These are phyloP conservation scores for Paecilomyces formosus DNA, from an alignment of 2,329 filamentous ascomycete genomes.

Conservation along the genomic window DNA sequence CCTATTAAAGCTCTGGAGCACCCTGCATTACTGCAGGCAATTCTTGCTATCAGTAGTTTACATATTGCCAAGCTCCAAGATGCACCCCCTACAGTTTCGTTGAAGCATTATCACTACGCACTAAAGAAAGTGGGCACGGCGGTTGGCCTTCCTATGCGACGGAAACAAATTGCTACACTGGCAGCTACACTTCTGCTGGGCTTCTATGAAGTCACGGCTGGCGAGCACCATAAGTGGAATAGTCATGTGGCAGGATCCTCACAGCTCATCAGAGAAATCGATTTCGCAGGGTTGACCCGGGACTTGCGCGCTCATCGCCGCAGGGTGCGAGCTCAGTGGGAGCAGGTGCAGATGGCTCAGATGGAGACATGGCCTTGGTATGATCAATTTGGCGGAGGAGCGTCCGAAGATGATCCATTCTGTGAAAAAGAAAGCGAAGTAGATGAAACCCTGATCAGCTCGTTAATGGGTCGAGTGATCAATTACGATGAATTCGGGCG, in stretches of 20 bases:
- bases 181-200: constrained; percentile 79
- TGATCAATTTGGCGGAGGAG: constrained; percentile 20
- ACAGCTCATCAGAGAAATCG: constrained; percentile 74
- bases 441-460: constrained; percentile 51
- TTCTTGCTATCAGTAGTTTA: constrained; percentile 76
- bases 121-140: constrained; percentile 70
- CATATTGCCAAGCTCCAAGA: constrained; percentile 80
- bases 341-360: constrained; percentile 18
- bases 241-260: constrained; percentile 81
- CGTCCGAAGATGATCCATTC: constrained; percentile 35
- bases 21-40: constrained; percentile 81
- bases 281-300: constrained; percentile 65
- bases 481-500: constrained; percentile 53
- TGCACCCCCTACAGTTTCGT: constrained; percentile 66
- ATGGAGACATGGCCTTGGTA: constrained; percentile 12
- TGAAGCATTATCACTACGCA: constrained; percentile 87
- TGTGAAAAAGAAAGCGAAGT: constrained; percentile 40
- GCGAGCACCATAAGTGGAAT: constrained; percentile 93
- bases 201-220: constrained; percentile 91
- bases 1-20: constrained; percentile 77
- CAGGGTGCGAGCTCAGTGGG: constrained; percentile 28
- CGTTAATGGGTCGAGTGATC: constrained; percentile 50
- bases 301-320: constrained; percentile 61
- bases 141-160: constrained; percentile 60
- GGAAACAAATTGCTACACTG: constrained; percentile 72